These are phyloP conservation scores for Planoprotostelium fungivorum DNA, from an alignment of 78 protist species.

Conservation along the genomic window DNA sequence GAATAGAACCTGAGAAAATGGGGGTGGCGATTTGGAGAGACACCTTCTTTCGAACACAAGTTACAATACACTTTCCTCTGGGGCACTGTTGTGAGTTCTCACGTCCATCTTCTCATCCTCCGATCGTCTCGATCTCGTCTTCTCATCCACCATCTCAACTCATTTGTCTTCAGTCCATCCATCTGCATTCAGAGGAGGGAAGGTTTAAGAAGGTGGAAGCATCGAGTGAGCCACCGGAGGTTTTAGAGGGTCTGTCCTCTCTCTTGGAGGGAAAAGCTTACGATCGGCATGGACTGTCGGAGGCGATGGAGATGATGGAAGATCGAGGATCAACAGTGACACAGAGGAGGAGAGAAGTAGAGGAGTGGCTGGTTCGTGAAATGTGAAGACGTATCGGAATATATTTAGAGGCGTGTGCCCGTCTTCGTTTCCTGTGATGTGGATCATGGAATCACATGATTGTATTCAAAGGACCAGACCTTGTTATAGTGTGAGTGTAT, in stretches of 20 bases:
- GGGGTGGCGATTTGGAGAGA: slow-evolving; percentile 58
- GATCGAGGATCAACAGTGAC: too few relatives aligned
- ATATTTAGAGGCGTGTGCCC: too few relatives aligned
- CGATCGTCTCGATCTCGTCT: too few relatives aligned
- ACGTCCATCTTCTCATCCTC: too few relatives aligned
- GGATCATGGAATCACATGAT: too few relatives aligned
- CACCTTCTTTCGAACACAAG: slow-evolving; percentile 49
- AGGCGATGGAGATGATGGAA: background rate
- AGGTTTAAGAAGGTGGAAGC: background rate
- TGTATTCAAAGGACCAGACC: too few relatives aligned
- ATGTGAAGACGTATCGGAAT: too few relatives aligned
- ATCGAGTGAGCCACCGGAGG: background rate
- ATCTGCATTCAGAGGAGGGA: too few relatives aligned
- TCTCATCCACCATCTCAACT: too few relatives aligned
- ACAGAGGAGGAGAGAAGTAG: background rate
- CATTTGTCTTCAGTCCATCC: too few relatives aligned
- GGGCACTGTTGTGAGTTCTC: slow-evolving; percentile 27
- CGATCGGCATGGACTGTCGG: background rate
- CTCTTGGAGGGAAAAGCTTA: background rate
- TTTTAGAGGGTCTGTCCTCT: background rate
- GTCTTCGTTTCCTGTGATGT: too few relatives aligned
- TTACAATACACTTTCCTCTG: slow-evolving; percentile 47
- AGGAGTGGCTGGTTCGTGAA: background rate
- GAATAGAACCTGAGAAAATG: slow-evolving; percentile 14
- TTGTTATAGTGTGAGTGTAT: too few relatives aligned